Conservation (phyloP, 257 asterid species). For the Solanum sitiens region DNA sequence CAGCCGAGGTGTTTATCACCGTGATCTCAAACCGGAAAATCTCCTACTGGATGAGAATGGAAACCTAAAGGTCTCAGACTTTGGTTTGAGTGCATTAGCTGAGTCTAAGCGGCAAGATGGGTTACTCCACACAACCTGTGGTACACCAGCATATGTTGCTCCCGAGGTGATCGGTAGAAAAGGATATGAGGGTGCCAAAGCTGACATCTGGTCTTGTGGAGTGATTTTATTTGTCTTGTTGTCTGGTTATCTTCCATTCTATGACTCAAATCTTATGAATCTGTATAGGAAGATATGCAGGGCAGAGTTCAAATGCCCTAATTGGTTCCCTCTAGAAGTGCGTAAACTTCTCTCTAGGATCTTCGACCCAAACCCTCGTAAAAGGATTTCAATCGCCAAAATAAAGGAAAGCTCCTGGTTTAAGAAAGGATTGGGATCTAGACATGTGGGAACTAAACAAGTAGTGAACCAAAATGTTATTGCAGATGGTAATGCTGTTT, state of each 20-base stretch:
- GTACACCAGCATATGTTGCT: slow-evolving; percentile 79
- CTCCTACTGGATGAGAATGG: slow-evolving; percentile 63
- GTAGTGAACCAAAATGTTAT: slow-evolving; percentile 9
- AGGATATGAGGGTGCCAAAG: slow-evolving; percentile 66
- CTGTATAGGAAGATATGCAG: slow-evolving; percentile 54
- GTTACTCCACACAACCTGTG: slow-evolving; percentile 75
- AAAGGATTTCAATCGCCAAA: slow-evolving; percentile 40
- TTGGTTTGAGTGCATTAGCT: slow-evolving; percentile 58
- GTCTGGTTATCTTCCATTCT: slow-evolving; percentile 66
- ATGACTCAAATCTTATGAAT: slow-evolving; percentile 46
- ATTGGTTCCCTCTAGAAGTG: slow-evolving; percentile 48
- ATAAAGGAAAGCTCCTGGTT: slow-evolving; percentile 70
- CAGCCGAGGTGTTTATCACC: slow-evolving; percentile 61
- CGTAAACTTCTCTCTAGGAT: slow-evolving; percentile 38
- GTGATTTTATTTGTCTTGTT: slow-evolving; percentile 58
- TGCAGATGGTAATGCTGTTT: neutral
- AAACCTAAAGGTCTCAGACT: slow-evolving; percentile 61
- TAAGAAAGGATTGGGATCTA: slow-evolving; percentile 26
- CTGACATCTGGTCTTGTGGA: slow-evolving; percentile 86
- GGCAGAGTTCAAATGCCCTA: slow-evolving; percentile 50
- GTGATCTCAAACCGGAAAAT: slow-evolving; percentile 73
- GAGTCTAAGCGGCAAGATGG: slow-evolving; percentile 57
- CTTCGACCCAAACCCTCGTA: slow-evolving; percentile 61
- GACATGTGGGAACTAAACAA: slow-evolving; percentile 1
- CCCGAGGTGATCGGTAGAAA: slow-evolving; percentile 59